A percentile compares a stretch with the other conserved stretches of the same genome.
Evolutionary conservation across 73 alveolate species (phyloP).

Genomic region (Paramecium caudatum): DNA sequence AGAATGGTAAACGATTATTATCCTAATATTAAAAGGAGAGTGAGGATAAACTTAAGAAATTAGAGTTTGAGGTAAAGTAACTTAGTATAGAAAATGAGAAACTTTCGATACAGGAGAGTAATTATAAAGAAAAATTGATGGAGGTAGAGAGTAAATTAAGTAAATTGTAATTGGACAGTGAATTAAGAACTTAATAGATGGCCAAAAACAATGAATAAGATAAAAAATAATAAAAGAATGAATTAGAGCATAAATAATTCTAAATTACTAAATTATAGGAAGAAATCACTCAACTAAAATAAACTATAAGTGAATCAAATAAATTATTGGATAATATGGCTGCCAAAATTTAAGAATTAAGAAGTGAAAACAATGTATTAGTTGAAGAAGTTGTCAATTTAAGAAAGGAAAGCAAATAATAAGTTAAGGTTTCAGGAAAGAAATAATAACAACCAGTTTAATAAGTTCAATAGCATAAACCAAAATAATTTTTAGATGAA

Average conservation of each 20-base stretch:
- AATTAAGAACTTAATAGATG: background rate
- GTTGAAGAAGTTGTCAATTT: conserved; percentile 54
- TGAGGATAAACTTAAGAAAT: background rate
- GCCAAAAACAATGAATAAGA: conserved; percentile 35
- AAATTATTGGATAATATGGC: conserved; percentile 59
- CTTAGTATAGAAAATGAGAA: conserved; percentile 24
- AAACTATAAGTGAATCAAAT: background rate
- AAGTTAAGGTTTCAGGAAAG: background rate
- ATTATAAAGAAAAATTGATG: conserved; percentile 13
- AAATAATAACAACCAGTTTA: background rate
- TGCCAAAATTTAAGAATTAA: conserved; percentile 31
- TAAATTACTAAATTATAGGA: background rate
- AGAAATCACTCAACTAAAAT: background rate
- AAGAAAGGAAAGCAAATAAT: background rate
- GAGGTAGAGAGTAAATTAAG: background rate
- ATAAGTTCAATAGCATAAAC: background rate
- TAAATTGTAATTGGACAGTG: background rate
- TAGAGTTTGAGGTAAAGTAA: background rate
- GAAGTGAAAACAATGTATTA: background rate
- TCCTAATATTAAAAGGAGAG: background rate
- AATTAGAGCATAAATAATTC: background rate
- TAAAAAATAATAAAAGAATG: conserved; percentile 40
- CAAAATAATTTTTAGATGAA: background rate
- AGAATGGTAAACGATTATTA: background rate
- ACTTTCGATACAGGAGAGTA: background rate